Base-by-base conservation (phyloP, 805 yeast species). In the Wickerhamiella nectarea region DNA sequence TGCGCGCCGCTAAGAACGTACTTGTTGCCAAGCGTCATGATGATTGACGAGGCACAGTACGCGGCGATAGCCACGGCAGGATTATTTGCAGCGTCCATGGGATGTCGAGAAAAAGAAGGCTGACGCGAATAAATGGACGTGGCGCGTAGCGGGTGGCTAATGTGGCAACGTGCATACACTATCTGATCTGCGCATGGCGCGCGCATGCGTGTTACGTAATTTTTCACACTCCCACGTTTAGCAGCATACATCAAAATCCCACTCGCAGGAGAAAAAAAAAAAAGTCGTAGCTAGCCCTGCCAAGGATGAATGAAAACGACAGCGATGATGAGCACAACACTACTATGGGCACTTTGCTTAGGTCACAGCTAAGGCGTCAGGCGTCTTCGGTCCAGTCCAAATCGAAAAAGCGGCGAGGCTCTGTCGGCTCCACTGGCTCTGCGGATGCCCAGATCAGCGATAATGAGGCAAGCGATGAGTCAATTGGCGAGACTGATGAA, bases 21-120 rank as follows among this genome's bases (percentile, higher is more conserved):
- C 67, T 91, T 91, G 73, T 91, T 91, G 48, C 97, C 87, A 49
- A 87, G 86, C 24, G 98, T 91, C 98, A 91, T 91, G 61, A 91
- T 68, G 53, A 91, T 91, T 19, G 98, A 91, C 18, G 98, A 83
- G 44, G 72, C 70, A 72, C 99, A 91, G 75, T 91, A 91, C 29
- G 59, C 49, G 44, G 53, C 53, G 24, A 62, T 57, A 35, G 66
- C 64, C 48, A 59, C 54, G n/a, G 51, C 50, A 31, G 66, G 64
- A 45, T 59, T 59, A 55, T 62, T 62, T 14, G 47, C 50, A 4
- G 48, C 29, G 41, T 40, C 43, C 43, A 40, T 40, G 25, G 12
- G 10, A 15, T 14, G 18, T 21, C 15, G 26, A 10, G 14, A 9
- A 18, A 35, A 35, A 12, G 14, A 12, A 12, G n/a, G 31, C 12